phyloP scores from a whole-genome alignment of 805 yeast species.

The Yamadazyma endophytica region DNA sequence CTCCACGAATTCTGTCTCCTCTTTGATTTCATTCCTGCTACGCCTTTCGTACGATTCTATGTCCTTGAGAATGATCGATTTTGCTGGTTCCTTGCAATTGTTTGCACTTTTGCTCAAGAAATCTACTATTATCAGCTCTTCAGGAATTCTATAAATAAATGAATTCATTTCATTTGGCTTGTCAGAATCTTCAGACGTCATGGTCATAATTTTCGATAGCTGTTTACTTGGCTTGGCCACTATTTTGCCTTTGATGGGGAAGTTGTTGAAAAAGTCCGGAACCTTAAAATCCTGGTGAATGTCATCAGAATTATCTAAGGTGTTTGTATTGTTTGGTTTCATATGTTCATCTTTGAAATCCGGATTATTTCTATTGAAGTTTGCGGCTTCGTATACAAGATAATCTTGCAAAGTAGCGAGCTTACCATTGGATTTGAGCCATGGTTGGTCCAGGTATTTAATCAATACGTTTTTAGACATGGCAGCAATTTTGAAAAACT shows the following conservation, averaged over 20 bases:
- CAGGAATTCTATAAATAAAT: conserved; percentile 62
- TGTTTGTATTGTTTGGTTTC: conserved; percentile 6
- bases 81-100: conserved; percentile 15
- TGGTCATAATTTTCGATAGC: conserved; percentile 16
- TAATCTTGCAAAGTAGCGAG: conserved; percentile 26
- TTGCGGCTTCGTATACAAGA: conserved; percentile 21
- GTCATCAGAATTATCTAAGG: conserved; percentile 13
- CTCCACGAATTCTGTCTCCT: conserved; percentile 8
- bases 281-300: conserved; percentile 19
- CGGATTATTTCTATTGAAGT: conserved; percentile 15
- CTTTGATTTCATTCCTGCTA: conserved; percentile 2
- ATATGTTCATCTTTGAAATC: conserved; percentile 7
- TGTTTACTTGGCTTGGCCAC: conserved; percentile 15
- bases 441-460: conserved; percentile 32
- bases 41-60: conserved; percentile 22
- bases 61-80: conserved; percentile 17
- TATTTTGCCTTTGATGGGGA: conserved; percentile 16
- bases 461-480: conserved; percentile 25
- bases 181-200: conserved; percentile 10
- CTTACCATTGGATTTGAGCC: conserved; percentile 13
- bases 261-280: conserved; percentile 29
- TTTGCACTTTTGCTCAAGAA: conserved; percentile 49
- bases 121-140: conserved; percentile 62
- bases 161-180: conserved; percentile 23
- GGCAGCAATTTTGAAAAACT: conserved; percentile 28